Conservation (phyloP, 2,329 filamentous ascomycete species). For the Nemania sp. region DNA sequence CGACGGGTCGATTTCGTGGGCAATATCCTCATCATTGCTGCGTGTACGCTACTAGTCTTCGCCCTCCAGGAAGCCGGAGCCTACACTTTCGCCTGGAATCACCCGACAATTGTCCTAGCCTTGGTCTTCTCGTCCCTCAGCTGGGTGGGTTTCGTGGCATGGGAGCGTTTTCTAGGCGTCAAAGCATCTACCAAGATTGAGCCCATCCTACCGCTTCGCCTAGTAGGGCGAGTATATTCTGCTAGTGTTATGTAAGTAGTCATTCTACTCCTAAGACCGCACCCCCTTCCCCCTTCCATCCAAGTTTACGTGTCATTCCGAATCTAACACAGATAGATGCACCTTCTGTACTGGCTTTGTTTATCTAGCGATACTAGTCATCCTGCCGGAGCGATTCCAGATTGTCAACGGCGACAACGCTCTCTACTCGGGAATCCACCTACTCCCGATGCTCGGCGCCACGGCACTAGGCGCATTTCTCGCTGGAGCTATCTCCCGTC, state of each 20-base stretch:
- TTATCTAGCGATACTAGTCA: slow-evolving; percentile 69
- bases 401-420: slow-evolving; percentile 66
- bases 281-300: background rate
- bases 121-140: slow-evolving; percentile 61
- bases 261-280: background rate
- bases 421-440: slow-evolving; percentile 66
- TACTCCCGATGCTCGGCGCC: slow-evolving; percentile 68
- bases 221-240: slow-evolving; percentile 62
- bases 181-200: slow-evolving; percentile 56
- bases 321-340: slow-evolving; percentile 54
- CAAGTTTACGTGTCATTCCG: background rate
- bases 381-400: slow-evolving; percentile 71
- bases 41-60: slow-evolving; percentile 67
- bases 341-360: slow-evolving; percentile 69
- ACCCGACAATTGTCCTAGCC: slow-evolving; percentile 62
- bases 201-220: slow-evolving; percentile 66
- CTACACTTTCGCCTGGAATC: slow-evolving; percentile 64
- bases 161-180: slow-evolving; percentile 62
- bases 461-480: slow-evolving; percentile 68
- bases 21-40: slow-evolving; percentile 62
- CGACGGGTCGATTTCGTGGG: slow-evolving; percentile 65
- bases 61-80: slow-evolving; percentile 69
- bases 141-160: slow-evolving; percentile 62
- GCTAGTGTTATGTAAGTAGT: slow-evolving; percentile 62
- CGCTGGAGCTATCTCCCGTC: slow-evolving; percentile 65